Base-by-base conservation (phyloP, 2,329 filamentous ascomycete genomes). In the Microsporum canis region DNA sequence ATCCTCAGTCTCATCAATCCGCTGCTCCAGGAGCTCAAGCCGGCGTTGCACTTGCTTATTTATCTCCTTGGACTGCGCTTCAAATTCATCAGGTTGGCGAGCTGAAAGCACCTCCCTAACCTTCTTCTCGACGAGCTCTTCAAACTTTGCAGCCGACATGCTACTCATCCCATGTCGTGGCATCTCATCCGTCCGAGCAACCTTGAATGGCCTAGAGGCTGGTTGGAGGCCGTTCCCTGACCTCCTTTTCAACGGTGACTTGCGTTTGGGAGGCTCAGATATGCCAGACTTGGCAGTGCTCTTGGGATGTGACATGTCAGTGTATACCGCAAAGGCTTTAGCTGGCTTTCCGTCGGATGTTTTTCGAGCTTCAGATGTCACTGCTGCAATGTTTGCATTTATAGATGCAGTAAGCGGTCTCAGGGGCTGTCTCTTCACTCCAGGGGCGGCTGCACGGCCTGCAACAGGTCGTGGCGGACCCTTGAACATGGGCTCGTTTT, bases 401-500 rank as follows among this genome's bases (percentile, higher is more conserved):
- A 89, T 84, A 3, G 86, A 84, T 65, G 88, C 86, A 27, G 87
- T 83, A 49, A 96, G 78, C 8, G 90, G 86, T 14, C 89, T 84
- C 29, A 96, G 75, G 7, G 92, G 90, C 71, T 96, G 91, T 14
- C 92, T 82, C 60, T 79, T 76, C 10, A 80, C 74, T 33, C 71
- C 69, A 2, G 75, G 66, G 5, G 77, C 78, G 2, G 73, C 69
- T n/a, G 77, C 61, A 10, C 59, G 72, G 68, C 66, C 75, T 66
- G 65, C 69, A 10, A 70, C 75, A n/a, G 81, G 78, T 61, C 84
- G 81, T 33, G 87, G 84, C 60, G 84, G 82, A 60, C 88, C 86
- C 71, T 88, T 90, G 77, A 89, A 95, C 45, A 96, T 86, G 3
- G 95, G 87, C 70, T 96, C 91, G 70, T 97, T 97, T 73, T 97